A percentile compares a stretch with the other conserved stretches of the same genome.
Conservation (phyloP, 495 filamentous ascomycete species). For the Aspergillus olivimuriae region DNA sequence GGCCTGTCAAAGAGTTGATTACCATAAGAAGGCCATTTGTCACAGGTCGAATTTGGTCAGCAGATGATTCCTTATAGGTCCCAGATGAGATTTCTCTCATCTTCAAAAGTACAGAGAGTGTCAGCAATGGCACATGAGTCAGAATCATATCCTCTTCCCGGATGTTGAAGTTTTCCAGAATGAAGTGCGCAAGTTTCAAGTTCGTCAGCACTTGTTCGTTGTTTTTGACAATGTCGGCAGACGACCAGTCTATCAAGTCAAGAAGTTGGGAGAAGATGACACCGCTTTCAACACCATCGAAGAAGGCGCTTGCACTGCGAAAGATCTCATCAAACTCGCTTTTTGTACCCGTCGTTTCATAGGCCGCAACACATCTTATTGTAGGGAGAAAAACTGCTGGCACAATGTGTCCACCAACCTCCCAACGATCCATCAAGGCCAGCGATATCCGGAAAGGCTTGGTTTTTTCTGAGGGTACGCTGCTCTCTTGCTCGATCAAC, state of each 20-base stretch:
- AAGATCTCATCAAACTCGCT: conserved; percentile 79
- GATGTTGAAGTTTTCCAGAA: conserved; percentile 84
- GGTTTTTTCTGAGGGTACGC: conserved; percentile 62
- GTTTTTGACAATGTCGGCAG: conserved; percentile 26
- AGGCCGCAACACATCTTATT: conserved; percentile 68
- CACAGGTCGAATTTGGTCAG: conserved; percentile 17
- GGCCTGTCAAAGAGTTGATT: conserved; percentile 36
- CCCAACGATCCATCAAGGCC: conserved; percentile 96
- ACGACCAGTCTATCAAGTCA: conserved; percentile 33
- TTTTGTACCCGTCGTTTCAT: conserved; percentile 54
- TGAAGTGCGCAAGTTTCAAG: conserved; percentile 71
- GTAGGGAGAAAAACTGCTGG: conserved; percentile 82
- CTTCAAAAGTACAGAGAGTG: conserved; percentile 60
- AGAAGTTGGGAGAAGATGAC: conserved; percentile 87
- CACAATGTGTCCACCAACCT: conserved; percentile 85
- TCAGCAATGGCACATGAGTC: conserved; percentile 72
- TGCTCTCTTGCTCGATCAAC: conserved; percentile 58
- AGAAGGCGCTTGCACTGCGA: conserved; percentile 88
- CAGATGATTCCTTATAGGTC: conserved; percentile 1
- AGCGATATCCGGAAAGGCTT: conserved; percentile 85
- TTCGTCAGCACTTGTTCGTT: conserved; percentile 39
- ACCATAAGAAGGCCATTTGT: conserved; percentile 25
- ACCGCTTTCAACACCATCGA: conserved; percentile 91
- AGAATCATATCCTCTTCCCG: conserved; percentile 93
- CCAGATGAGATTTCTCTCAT: conserved; percentile 25